Evolutionary conservation across 2,329 filamentous ascomycete genomes (phyloP), one percentile per base, ranked within the genome.

Genomic region (Fusarium nodosum): DNA sequence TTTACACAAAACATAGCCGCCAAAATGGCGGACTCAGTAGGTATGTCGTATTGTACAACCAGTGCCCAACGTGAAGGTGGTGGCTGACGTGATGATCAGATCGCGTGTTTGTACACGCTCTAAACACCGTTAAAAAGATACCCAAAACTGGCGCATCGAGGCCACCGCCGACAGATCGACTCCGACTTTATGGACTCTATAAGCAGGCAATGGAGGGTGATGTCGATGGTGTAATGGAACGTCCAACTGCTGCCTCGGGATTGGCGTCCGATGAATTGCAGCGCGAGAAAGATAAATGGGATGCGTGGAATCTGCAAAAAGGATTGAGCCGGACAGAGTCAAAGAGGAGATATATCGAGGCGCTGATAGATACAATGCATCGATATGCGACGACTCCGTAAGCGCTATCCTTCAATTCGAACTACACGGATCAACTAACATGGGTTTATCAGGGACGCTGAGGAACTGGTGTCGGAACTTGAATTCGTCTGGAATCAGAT

Each of bases 401-500:
- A 82, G 88, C 82, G 31, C 16, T 41, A 33, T 38, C 13, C 51
- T 39, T 52, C 24, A 41, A 28, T 26, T 57, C 41, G 51, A 41
- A 34, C 18, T 54, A 36, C 18, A 31, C 22, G n/a, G n/a, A 30
- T 34, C 20, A n/a, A 67, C 74, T 76, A 56, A 76, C 68, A 38
- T 22, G 31, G 31, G 38, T 30, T 34, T 51, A 28, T 56, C 69
- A 90, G 88, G 50, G 94, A 97, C 77, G 93, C 93, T 10, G 87
- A 91, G 63, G 94, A 97, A 80, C 86, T 99, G 39, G 94, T 98
- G 38, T 86, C 90, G 12, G 96, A 99, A 79, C 88, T 99, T n/a
- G 96, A 99, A 81, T 99, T 98, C 75, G 95, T 99, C 39, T 99
- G 96, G 96, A 94, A 97, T 73, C 96, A 98, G 79, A 95, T 99